Base-by-base conservation (phyloP, 2,329 filamentous ascomycete species). In the Botrytis elliptica region DNA sequence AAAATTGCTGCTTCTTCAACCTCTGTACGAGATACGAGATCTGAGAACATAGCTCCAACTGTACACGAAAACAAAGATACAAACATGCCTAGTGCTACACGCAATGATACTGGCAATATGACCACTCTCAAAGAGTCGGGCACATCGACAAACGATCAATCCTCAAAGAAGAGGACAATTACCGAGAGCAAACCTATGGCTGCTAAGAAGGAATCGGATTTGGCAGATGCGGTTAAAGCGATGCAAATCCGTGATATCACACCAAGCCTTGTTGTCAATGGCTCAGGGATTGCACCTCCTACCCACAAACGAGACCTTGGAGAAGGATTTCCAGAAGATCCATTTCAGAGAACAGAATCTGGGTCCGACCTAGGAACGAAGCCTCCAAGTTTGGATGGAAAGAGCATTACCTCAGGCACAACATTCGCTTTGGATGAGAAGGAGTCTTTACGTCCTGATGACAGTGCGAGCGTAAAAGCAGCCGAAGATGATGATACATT, bases 401-500 rank as follows among this genome's bases (percentile, higher is more conserved):
- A 98, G 84, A 98, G 95, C 82, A 93, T 97, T 79, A 94, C 94
- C 7, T 98, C 95, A 40, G 94, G 93, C 25, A 97, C 94, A 7
- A 98, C 95, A 0, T 98, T 97, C 83, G 94, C 93, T n/a, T 86
- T 98, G 81, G 95, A 98, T 79, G 95, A 98, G 83, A 98, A 98
- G 82, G 95, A 98, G 81, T 98, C 95, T 9, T 86, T 98, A 71
- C 91, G 95, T 20, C 95, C 95, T 14, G 95, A 98, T 83, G 95
- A 98, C 81, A 98, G 95, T 82, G 95, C 95, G 49, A 98, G 95
- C 81, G 92, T 97, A 25, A 94, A 97, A 82, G 90, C 89, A 42
- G 93, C 93, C 10, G 95, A 98, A 77, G 95, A 98, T 78, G 95
- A 98, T 79, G 95, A 98, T 81, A 86, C 90, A 44, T 91, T 93